Evolutionary conservation across 768 basidiomycete genomes (phyloP).

Genomic region (Gautieria morchelliformis): DNA sequence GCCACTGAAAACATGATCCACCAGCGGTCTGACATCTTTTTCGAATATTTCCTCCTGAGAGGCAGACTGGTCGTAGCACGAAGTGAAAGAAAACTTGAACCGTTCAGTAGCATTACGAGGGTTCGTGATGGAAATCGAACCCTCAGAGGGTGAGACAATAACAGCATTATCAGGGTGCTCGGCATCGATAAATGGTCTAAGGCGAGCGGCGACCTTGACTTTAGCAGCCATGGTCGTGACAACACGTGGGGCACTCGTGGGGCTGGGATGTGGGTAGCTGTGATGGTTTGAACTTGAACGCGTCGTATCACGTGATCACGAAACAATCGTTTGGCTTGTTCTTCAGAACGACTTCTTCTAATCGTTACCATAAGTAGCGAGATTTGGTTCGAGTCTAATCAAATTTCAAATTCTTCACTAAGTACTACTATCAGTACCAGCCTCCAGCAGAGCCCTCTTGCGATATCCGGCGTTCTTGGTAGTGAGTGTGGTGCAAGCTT

Average conservation of each 20-base stretch:
- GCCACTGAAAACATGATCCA: conserved; percentile 70
- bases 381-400: no score
- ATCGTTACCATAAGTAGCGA: no score
- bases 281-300: not conserved
- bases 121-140: conserved; percentile 53
- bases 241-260: not conserved
- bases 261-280: not conserved
- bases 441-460: no score
- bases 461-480: no score
- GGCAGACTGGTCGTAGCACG: conserved; percentile 62
- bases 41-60: conserved; percentile 72
- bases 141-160: conserved; percentile 35
- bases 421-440: no score
- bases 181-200: conserved; percentile 52
- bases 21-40: conserved; percentile 64
- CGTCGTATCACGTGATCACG: conserved; percentile 5
- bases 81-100: conserved; percentile 78
- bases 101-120: conserved; percentile 58
- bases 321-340: no score
- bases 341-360: no score
- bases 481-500: no score
- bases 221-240: conserved; percentile 19
- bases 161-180: conserved; percentile 58
- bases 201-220: conserved; percentile 67
- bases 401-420: no score